These are phyloP conservation scores for Wickerhamiella infanticola DNA, from an alignment of 1,139 yeast genomes.

Conservation along the genomic window DNA sequence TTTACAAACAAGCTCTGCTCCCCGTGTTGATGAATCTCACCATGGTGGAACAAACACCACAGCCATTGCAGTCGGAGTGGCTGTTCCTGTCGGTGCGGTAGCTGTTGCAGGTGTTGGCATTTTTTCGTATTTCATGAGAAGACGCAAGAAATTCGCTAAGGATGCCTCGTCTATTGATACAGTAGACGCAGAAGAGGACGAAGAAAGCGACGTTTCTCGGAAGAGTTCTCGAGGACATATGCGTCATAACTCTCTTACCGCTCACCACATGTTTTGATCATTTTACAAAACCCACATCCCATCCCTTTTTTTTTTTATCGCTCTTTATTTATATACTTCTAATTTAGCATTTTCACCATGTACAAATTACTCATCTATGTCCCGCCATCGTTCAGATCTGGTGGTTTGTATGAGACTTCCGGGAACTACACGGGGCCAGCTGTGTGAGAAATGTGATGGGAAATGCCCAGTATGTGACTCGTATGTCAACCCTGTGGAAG, in stretches of 20 bases:
- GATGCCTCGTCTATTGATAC: neutral
- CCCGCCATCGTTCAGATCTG: constrained; percentile 80
- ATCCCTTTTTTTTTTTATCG: neutral
- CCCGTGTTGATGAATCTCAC: neutral
- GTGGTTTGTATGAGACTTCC: constrained; percentile 79
- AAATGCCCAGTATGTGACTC: constrained; percentile 87
- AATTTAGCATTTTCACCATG: constrained; percentile 1
- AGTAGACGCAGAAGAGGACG: neutral
- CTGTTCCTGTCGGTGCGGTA: constrained; percentile 1
- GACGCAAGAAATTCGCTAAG: neutral
- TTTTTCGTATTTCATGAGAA: neutral
- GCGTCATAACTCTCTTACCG: constrained; percentile 1
- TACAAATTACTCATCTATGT: constrained; percentile 35
- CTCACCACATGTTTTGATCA: constrained; percentile 1
- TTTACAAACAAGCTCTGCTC: neutral
- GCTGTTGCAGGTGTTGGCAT: constrained; percentile 2
- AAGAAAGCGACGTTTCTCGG: neutral
- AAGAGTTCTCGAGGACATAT: neutral
- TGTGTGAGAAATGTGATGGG: constrained; percentile 84
- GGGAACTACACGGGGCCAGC: constrained; percentile 51
- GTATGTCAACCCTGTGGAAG: constrained; percentile 56
- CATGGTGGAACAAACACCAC: neutral
- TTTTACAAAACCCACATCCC: neutral
- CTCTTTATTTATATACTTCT: neutral
- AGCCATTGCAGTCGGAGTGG: constrained; percentile 1